These are phyloP conservation scores for Tolypocladium album DNA, from an alignment of 2,329 filamentous ascomycete species.

Conservation along the genomic window DNA sequence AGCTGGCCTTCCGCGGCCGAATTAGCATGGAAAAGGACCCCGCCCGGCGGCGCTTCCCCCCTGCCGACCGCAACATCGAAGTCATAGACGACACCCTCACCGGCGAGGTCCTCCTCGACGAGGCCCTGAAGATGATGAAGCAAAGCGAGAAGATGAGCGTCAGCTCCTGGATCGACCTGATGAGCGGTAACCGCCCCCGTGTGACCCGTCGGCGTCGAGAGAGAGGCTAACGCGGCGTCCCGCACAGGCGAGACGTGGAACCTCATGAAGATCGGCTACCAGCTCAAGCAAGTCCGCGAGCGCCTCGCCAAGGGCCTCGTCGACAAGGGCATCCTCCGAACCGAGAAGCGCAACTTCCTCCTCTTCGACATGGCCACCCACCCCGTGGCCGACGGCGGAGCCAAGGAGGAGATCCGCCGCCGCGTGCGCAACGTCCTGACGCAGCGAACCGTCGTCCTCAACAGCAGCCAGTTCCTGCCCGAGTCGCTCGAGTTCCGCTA, in stretches of 20 bases:
- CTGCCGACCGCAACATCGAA: constrained; percentile 90
- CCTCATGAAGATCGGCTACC: constrained; percentile 99
- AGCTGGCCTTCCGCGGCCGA: constrained; percentile 88
- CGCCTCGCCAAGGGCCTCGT: constrained; percentile 93
- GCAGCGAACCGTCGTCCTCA: constrained; percentile 85
- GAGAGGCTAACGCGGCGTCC: background rate
- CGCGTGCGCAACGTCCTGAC: constrained; percentile 88
- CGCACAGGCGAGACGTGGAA: constrained; percentile 92
- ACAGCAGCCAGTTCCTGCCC: constrained; percentile 77
- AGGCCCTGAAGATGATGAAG: constrained; percentile 99
- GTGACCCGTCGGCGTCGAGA: background rate
- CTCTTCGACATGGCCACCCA: constrained; percentile 99
- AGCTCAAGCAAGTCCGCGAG: constrained; percentile 98
- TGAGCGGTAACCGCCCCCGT: constrained; percentile 62
- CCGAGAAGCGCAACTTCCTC: constrained; percentile 98
- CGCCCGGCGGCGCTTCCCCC: constrained; percentile 78
- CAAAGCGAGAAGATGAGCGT: constrained; percentile 99
- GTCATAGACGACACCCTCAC: constrained; percentile 95
- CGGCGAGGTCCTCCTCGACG: constrained; percentile 92
- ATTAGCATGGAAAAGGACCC: constrained; percentile 99
- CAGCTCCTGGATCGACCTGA: constrained; percentile 95
- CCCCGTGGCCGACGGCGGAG: constrained; percentile 88
- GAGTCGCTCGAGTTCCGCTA: constrained; percentile 93
- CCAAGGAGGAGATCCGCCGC: constrained; percentile 93
- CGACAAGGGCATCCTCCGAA: constrained; percentile 96